Evolutionary conservation across 2,329 filamentous ascomycete species (phyloP).

Genomic region (Fusarium veterinarium): DNA sequence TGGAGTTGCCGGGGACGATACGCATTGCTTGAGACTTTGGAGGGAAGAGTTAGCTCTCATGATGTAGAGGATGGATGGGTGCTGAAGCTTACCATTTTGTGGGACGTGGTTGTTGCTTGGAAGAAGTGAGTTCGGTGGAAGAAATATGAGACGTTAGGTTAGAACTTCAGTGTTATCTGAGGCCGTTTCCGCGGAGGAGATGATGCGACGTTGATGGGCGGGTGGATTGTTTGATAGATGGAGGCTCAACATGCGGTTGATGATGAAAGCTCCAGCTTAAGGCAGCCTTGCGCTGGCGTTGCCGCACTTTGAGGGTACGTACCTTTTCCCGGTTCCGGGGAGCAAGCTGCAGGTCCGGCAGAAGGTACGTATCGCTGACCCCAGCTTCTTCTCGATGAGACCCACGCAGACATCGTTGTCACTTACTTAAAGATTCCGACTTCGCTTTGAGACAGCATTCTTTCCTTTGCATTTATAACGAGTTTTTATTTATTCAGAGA

Average conservation of each 20-base stretch:
- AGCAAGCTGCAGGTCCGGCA: constrained; percentile 18
- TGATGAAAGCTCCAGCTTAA: constrained; percentile 41
- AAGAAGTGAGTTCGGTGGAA: background rate
- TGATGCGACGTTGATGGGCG: constrained; percentile 11
- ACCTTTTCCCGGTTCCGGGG: constrained; percentile 22
- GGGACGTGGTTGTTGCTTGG: constrained; percentile 32
- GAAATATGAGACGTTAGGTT: background rate
- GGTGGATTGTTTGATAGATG: background rate
- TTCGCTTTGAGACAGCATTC: constrained; percentile 19
- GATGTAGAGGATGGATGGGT: constrained; percentile 7
- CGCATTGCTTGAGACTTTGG: constrained; percentile 77
- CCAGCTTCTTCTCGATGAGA: constrained; percentile 5
- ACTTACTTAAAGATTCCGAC: constrained; percentile 36
- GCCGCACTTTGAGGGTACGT: constrained; percentile 33
- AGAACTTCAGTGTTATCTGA: background rate
- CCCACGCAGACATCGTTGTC: constrained; percentile 29
- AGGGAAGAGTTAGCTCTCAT: constrained; percentile 38
- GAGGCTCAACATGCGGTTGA: constrained; percentile 22
- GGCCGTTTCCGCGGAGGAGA: background rate
- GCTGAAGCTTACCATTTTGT: constrained; percentile 61
- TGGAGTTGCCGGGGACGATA: constrained; percentile 78
- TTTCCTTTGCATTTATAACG: constrained; percentile 19
- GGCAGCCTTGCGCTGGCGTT: constrained; percentile 41
- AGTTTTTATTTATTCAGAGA: background rate
- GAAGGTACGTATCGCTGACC: constrained; percentile 7